phyloP scores from a whole-genome alignment of 2,329 filamentous ascomycete species.

The Rhynchosporium graminicola region DNA sequence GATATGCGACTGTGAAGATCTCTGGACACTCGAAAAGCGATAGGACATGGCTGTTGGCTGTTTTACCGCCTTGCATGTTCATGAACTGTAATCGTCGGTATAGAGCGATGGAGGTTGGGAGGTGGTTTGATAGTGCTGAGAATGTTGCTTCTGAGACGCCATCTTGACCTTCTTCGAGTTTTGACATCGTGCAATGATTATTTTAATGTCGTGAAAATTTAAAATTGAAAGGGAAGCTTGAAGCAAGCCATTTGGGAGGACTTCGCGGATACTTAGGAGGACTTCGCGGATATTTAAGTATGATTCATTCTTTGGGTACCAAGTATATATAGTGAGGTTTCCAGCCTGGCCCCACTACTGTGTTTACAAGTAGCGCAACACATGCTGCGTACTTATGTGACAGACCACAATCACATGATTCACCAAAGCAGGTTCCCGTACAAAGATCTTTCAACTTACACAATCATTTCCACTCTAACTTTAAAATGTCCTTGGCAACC shows the following conservation, averaged over 20 bases:
- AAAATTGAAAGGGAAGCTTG: neutral
- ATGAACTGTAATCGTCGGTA: slow-evolving; percentile 64
- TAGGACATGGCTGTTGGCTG: slow-evolving; percentile 47
- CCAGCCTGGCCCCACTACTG: slow-evolving; percentile 5
- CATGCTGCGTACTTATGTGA: too few species aligned
- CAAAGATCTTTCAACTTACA: neutral
- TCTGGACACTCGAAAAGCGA: slow-evolving; percentile 18
- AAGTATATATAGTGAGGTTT: too few species aligned
- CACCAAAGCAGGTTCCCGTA: neutral
- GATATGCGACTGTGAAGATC: slow-evolving; percentile 57
- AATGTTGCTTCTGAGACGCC: neutral
- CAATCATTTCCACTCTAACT: neutral
- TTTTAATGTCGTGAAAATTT: too few species aligned
- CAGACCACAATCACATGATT: too few species aligned
- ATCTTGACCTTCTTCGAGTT: neutral
- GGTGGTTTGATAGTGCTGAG: slow-evolving; percentile 47
- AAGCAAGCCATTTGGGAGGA: neutral
- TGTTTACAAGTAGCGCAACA: neutral
- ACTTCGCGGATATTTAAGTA: neutral
- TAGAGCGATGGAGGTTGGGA: slow-evolving; percentile 61
- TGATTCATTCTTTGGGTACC: neutral
- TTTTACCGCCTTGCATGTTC: slow-evolving; percentile 46
- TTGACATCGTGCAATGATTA: neutral
- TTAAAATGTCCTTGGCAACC: neutral
- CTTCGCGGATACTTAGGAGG: neutral